A percentile compares a stretch with the other conserved stretches of the same genome.
Conservation (phyloP, 768 basidiomycete genomes). For the Boletus edulis region DNA sequence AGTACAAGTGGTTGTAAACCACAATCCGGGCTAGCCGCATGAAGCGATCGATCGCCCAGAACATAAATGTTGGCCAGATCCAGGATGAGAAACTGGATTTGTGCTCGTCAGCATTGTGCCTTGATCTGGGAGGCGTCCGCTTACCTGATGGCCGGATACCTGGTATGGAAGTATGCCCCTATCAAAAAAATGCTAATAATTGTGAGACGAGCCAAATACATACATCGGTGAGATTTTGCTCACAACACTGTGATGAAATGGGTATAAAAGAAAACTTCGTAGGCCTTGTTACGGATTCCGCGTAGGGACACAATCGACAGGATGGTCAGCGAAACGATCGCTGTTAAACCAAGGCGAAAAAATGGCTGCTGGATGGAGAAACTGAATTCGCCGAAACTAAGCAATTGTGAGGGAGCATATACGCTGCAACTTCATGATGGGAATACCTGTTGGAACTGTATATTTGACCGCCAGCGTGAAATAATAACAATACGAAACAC, state of each 20-base stretch:
- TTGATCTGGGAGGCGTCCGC: not conserved
- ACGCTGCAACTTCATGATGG: no score
- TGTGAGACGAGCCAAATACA: constrained; percentile 2
- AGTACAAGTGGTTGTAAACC: constrained; percentile 42
- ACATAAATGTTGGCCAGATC: constrained; percentile 31
- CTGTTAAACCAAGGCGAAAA: constrained; percentile 35
- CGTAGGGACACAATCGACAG: constrained; percentile 47
- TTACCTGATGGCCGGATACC: constrained; percentile 6
- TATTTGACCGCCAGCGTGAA: constrained; percentile 39
- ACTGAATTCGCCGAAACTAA: not conserved
- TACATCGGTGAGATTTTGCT: constrained; percentile 2
- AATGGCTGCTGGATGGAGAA: constrained; percentile 6
- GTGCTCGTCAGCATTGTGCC: not conserved
- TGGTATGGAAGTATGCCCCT: constrained; percentile 41
- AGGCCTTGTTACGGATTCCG: constrained; percentile 42
- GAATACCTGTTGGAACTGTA: constrained; percentile 6
- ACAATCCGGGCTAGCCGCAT: constrained; percentile 46
- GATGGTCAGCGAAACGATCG: constrained; percentile 40
- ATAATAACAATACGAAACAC: constrained; percentile 44
- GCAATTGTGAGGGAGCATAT: not conserved
- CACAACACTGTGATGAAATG: constrained; percentile 47
- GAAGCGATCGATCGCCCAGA: constrained; percentile 46
- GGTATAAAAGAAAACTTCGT: constrained; percentile 50
- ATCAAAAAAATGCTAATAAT: constrained; percentile 33
- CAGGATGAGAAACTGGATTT: constrained; percentile 19